Evolutionary conservation across 805 yeast genomes (phyloP).

Genomic region (Suhomyces emberorum): DNA sequence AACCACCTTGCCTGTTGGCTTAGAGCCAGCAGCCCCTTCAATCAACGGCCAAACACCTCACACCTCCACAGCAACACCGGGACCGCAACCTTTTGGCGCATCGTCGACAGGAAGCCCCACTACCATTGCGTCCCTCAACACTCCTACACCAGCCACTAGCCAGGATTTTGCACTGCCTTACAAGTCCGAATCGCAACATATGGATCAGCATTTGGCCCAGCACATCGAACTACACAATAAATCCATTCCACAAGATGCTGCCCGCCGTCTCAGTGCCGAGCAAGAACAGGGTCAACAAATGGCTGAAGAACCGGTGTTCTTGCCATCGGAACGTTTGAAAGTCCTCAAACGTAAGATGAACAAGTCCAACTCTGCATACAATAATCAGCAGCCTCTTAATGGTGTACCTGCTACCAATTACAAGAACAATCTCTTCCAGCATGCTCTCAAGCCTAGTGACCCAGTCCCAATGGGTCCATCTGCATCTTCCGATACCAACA

Average conservation of each 20-base stretch:
- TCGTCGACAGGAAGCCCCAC: background rate
- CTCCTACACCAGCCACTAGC: background rate
- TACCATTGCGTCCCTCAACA: background rate
- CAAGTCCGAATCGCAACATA: background rate
- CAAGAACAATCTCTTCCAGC: constrained; percentile 14
- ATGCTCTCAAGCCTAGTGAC: constrained; percentile 19
- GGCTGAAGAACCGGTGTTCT: constrained; percentile 10
- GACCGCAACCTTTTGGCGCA: background rate
- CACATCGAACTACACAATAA: background rate
- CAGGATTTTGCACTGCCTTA: background rate
- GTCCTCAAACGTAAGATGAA: constrained; percentile 19
- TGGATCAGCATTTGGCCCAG: background rate
- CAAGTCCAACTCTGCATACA: background rate
- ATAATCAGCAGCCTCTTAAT: background rate
- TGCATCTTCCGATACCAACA: background rate
- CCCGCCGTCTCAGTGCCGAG: background rate
- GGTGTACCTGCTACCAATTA: background rate
- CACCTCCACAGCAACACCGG: background rate
- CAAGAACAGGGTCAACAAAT: background rate
- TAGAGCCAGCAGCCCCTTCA: background rate
- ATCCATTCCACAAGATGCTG: background rate
- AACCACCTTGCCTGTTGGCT: background rate
- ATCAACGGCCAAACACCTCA: background rate
- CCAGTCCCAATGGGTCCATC: constrained; percentile 13
- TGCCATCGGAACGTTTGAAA: constrained; percentile 25